These are phyloP conservation scores for Melanogaster broomeanus DNA, from an alignment of 768 basidiomycete species.

Conservation along the genomic window DNA sequence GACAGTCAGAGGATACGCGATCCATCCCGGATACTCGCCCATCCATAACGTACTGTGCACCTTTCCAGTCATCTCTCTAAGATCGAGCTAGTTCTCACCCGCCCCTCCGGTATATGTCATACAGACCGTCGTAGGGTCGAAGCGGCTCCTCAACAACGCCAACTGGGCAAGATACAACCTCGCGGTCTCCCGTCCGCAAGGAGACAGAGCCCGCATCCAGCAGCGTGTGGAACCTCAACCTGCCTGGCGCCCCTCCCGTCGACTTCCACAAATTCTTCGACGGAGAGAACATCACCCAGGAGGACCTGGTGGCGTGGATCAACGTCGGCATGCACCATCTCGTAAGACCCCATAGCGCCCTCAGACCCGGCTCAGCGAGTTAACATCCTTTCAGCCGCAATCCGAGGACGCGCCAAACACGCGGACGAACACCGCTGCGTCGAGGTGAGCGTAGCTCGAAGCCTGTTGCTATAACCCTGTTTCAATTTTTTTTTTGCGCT, in stretches of 20 bases:
- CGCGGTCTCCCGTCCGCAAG: conserved; percentile 56
- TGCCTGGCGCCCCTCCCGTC: conserved; percentile 56
- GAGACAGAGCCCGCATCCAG: conserved; percentile 62
- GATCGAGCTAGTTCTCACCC: background rate
- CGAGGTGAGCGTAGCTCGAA: conserved; percentile 39
- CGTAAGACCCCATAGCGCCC: conserved; percentile 25
- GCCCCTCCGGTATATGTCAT: background rate
- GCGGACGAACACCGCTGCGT: conserved; percentile 54
- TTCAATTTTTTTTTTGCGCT: too few species aligned
- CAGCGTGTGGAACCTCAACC: conserved; percentile 62
- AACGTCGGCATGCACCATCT: conserved; percentile 71
- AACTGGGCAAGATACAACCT: conserved; percentile 70
- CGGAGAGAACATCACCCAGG: conserved; percentile 61
- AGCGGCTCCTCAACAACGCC: conserved; percentile 59
- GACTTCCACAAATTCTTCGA: conserved; percentile 67
- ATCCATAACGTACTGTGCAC: conserved; percentile 45
- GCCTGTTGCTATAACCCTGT: too few species aligned
- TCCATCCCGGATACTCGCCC: conserved; percentile 59
- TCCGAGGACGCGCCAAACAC: conserved; percentile 68
- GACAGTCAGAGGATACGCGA: conserved; percentile 56
- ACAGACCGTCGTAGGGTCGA: conserved; percentile 59
- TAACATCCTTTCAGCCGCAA: conserved; percentile 42
- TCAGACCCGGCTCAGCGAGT: background rate
- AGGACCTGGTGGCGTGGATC: conserved; percentile 68
- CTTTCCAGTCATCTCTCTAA: background rate